phyloP scores from a whole-genome alignment of 1,139 yeast genomes.

The Lodderomyces beijingensis region DNA sequence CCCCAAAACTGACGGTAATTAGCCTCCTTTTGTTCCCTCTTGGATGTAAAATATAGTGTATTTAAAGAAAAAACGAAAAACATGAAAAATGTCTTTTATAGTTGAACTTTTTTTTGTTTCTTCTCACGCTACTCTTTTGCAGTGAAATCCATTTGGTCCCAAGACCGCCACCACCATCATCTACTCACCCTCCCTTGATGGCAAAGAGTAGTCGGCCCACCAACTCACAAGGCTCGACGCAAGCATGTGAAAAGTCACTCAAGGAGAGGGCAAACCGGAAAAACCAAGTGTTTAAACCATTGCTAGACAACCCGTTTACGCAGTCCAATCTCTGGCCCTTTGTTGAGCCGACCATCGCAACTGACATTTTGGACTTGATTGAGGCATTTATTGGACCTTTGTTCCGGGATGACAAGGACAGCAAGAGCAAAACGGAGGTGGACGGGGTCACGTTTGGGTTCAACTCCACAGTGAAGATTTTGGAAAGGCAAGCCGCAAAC shows the following conservation, averaged over 20 bases:
- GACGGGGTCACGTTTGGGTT: conserved; percentile 43
- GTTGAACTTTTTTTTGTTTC: no score
- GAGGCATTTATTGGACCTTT: conserved; percentile 32
- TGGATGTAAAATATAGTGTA: no score
- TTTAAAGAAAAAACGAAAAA: no score
- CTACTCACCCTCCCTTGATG: conserved; percentile 1
- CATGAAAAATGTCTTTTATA: no score
- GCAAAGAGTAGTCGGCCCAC: no score
- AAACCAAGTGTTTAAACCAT: conserved; percentile 55
- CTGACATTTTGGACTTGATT: conserved; percentile 38
- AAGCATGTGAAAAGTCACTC: conserved; percentile 21
- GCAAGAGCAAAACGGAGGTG: conserved; percentile 13
- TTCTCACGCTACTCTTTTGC: no score
- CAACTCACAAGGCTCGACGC: background rate
- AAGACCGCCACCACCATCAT: no score
- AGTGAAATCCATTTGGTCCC: no score
- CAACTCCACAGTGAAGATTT: conserved; percentile 46
- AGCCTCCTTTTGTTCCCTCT: no score
- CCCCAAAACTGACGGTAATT: no score
- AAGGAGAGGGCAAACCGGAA: conserved; percentile 42
- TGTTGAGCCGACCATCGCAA: conserved; percentile 34
- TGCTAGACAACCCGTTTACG: conserved; percentile 58
- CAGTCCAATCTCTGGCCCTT: conserved; percentile 49
- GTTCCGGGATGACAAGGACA: conserved; percentile 10
- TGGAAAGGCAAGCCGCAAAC: conserved; percentile 45